phyloP scores from a whole-genome alignment of 345 rosid species.

The Cardamine occulta region DNA sequence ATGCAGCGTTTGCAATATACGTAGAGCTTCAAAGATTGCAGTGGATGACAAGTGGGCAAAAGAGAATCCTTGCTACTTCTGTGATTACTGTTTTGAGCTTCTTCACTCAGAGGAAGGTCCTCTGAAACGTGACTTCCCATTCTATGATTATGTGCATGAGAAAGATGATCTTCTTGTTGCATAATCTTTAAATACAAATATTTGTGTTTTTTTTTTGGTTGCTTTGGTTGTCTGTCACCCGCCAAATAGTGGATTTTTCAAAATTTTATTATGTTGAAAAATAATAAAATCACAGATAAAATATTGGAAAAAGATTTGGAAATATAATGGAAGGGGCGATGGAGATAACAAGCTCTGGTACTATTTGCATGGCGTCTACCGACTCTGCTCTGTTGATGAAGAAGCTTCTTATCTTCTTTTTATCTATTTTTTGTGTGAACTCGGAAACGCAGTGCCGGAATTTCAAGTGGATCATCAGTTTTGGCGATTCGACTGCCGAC shows the following conservation, averaged over 20 bases:
- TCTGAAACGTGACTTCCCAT: slow-evolving; percentile 49
- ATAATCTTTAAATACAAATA: background rate
- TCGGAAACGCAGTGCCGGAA: slow-evolving; percentile 14
- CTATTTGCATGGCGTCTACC: slow-evolving; percentile 19
- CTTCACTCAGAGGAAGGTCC: slow-evolving; percentile 57
- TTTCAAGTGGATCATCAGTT: slow-evolving; percentile 51
- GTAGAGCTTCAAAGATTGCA: slow-evolving; percentile 61
- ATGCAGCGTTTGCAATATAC: slow-evolving; percentile 69
- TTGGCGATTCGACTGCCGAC: slow-evolving; percentile 63
- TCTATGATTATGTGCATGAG: slow-evolving; percentile 61
- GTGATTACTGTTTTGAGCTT: slow-evolving; percentile 67
- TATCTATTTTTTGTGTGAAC: background rate
- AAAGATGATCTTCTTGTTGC: background rate
- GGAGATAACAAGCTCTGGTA: background rate
- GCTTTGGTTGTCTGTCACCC: no score
- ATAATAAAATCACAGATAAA: no score
- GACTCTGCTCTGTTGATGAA: background rate
- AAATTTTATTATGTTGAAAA: no score
- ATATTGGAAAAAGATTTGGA: no score
- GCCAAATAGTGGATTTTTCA: no score
- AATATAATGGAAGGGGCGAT: background rate
- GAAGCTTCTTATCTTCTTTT: background rate
- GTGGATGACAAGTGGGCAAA: slow-evolving; percentile 73
- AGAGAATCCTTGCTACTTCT: slow-evolving; percentile 78
- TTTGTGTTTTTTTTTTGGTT: no score